Percentiles rank a stretch among this genome's conserved stretches.
phyloP scores from a whole-genome alignment of 164 flowering plant genomes.

The Cinnamomum chago region DNA sequence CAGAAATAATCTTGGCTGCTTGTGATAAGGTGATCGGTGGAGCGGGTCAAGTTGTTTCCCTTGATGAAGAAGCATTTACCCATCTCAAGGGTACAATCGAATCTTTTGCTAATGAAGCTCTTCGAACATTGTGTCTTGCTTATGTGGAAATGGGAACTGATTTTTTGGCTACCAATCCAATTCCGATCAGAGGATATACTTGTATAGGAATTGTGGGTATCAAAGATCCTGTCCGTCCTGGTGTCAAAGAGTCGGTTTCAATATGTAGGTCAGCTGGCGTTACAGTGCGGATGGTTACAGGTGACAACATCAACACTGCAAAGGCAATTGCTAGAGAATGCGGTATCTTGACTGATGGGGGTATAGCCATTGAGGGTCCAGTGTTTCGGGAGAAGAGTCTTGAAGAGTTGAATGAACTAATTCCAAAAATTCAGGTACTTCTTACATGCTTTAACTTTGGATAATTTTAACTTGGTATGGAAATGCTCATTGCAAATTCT shows the following conservation, averaged over 20 bases:
- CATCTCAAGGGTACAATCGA: constrained; percentile 57
- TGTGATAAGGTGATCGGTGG: constrained; percentile 64
- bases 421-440: constrained; percentile 81
- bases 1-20: constrained; percentile 78
- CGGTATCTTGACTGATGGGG: constrained; percentile 82
- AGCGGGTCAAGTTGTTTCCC: constrained; percentile 57
- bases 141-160: constrained; percentile 59
- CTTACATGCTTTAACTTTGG: neutral
- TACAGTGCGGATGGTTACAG: constrained; percentile 89
- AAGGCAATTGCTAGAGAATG: constrained; percentile 97
- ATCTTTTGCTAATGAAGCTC: constrained; percentile 79
- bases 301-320: constrained; percentile 86
- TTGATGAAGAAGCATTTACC: constrained; percentile 45
- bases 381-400: constrained; percentile 68
- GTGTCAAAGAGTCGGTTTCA: constrained; percentile 90
- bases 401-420: constrained; percentile 62
- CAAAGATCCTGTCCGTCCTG: constrained; percentile 95
- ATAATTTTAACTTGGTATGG: neutral
- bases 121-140: constrained; percentile 88
- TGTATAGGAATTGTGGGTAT: constrained; percentile 88
- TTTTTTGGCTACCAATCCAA: constrained; percentile 39
- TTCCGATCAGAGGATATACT: constrained; percentile 73
- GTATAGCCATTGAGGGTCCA: constrained; percentile 93
- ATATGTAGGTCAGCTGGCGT: constrained; percentile 88
- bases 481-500: neutral